phyloP scores from a whole-genome alignment of 495 filamentous ascomycete species.

The Penicillium malachiteum region DNA sequence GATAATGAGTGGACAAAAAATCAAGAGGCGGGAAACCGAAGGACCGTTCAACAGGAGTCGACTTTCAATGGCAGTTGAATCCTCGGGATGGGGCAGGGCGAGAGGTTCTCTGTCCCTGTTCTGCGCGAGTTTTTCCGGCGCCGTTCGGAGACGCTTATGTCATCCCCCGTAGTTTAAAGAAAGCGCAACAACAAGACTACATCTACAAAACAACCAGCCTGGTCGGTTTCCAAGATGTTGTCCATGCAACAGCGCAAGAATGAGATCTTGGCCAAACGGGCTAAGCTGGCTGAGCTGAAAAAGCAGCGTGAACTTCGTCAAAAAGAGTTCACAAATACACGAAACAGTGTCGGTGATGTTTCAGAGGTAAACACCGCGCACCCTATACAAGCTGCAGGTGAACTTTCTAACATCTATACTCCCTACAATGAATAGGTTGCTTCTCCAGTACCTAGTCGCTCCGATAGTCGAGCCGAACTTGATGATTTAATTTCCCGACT shows the following conservation, averaged over 20 bases:
- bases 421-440: conserved; percentile 48
- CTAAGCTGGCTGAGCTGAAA: conserved; percentile 93
- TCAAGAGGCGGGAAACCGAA: conserved; percentile 31
- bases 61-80: conserved; percentile 44
- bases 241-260: conserved; percentile 81
- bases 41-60: conserved; percentile 37
- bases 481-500: conserved; percentile 78
- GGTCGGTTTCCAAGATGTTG: conserved; percentile 32
- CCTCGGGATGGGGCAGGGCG: conserved; percentile 34
- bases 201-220: conserved; percentile 12
- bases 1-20: conserved; percentile 19
- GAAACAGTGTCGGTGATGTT: conserved; percentile 62
- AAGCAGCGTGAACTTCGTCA: conserved; percentile 80
- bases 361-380: conserved; percentile 44
- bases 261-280: conserved; percentile 91
- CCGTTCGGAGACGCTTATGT: conserved; percentile 48
- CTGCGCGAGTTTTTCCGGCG: conserved; percentile 54
- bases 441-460: conserved; percentile 65
- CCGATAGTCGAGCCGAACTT: conserved; percentile 73
- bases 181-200: conserved; percentile 15
- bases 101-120: conserved; percentile 38
- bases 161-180: conserved; percentile 37
- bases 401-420: no score
- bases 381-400: conserved; percentile 7
- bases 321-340: conserved; percentile 63